Conservation (phyloP, 495 filamentous ascomycete genomes). For the Aspergillus biplanus region DNA sequence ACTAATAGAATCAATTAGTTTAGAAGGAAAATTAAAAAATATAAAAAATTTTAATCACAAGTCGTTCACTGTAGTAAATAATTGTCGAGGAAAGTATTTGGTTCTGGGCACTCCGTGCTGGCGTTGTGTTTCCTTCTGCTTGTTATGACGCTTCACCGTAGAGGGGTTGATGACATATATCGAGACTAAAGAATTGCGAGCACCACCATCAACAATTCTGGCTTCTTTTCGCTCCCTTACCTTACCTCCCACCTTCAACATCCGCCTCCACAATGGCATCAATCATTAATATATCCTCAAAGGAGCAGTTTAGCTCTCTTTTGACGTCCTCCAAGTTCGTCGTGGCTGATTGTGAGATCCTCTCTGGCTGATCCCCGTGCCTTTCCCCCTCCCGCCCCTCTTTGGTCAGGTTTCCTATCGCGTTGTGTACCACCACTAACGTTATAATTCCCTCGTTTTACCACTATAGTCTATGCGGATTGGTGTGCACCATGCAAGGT, state of each 20-base stretch:
- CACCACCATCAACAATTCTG: constrained; percentile 21
- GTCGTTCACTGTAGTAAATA: no score
- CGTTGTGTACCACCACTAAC: constrained; percentile 13
- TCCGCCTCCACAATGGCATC: constrained; percentile 57
- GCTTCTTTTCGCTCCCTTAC: constrained; percentile 17
- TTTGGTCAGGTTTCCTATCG: constrained; percentile 6
- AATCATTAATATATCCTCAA: constrained; percentile 70
- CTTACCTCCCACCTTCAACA: constrained; percentile 18
- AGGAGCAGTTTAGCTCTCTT: constrained; percentile 69
- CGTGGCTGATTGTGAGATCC: constrained; percentile 79
- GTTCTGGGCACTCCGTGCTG: not conserved
- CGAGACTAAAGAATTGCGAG: constrained; percentile 30
- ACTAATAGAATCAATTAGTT: no score
- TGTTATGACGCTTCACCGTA: constrained; percentile 4
- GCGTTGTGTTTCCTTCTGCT: not conserved
- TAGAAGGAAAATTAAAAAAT: no score
- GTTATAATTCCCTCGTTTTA: constrained; percentile 26
- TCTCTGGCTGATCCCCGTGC: constrained; percentile 17
- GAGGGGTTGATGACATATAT: constrained; percentile 45
- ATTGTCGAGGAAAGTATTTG: no score
- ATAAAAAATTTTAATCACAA: no score
- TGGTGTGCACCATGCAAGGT: constrained; percentile 86
- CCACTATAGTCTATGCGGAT: constrained; percentile 74
- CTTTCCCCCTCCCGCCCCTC: constrained; percentile 20
- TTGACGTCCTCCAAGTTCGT: constrained; percentile 72